Evolutionary conservation across 257 asterid genomes (phyloP), one percentile per base, ranked within the genome.

Genomic region (Fraxinus quadrangulata): DNA sequence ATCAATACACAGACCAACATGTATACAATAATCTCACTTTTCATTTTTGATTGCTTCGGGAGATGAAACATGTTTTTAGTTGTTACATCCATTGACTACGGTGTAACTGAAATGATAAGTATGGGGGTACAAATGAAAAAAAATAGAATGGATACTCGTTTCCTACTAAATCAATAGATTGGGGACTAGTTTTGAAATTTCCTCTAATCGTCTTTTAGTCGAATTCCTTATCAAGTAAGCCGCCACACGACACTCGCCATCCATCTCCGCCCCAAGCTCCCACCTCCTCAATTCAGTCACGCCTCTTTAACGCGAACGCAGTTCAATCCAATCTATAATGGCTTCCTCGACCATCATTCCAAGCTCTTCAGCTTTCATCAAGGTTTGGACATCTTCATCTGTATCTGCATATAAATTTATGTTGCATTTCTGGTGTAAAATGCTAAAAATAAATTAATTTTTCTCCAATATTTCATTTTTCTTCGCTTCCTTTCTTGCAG

Each of bases 261-360:
- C 23, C 6, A 2, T 21, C 67, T 42, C 13, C 16, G 6, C 3
- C 40, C 37, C 13, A 28, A 13, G 45, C 10, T 16, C 31, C 16
- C 19, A 36, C 71, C 70, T 65, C 63, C 14, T 16, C 66, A 56
- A 63, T 17, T 59, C 70, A 23, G 67, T 17, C 49, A 45, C 37
- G 49, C 70, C 33, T 79, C 70, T 54, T 61, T 81, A 56, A 63
- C 59, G 65, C 81, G 4, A 72, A 13, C 69, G 8, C 68, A 10
- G 66, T n/a, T 21, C 40, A 56, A 37, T 69, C 67, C 42, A 33
- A 14, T 13, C 21, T 67, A 19, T 37, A 74, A 92, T 90, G 96
- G 92, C 93, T 26, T 89, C 92, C 54, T 86, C 95, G 79, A 71
- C 90, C 42, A 77, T 88, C 70, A 37, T 90, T 72, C 87, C 90